Conservation (phyloP, 768 basidiomycete genomes). For the Leccinellum luteum region DNA sequence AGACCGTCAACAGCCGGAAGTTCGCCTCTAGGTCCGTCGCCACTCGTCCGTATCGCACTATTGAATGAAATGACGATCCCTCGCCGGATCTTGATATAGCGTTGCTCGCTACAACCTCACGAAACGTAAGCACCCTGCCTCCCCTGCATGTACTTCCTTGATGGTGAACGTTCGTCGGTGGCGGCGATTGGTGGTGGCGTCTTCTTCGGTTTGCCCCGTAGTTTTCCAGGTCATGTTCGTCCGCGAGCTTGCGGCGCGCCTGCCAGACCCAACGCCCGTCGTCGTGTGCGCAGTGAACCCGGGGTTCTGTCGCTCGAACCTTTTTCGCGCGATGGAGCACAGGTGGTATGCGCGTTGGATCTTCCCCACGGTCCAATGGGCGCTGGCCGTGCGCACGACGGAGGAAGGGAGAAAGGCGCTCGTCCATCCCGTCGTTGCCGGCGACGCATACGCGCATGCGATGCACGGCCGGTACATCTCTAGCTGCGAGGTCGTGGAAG, state of each 20-base stretch:
- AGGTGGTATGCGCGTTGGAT: constrained; percentile 6
- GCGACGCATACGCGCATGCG: neutral
- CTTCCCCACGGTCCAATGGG: neutral
- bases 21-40: constrained; percentile 19
- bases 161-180: neutral
- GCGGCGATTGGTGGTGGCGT: neutral
- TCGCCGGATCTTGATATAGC: neutral
- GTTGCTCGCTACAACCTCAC: constrained; percentile 20
- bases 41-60: neutral
- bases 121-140: constrained; percentile 16
- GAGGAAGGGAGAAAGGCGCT: constrained; percentile 35
- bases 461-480: constrained; percentile 30
- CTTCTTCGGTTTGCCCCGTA: neutral
- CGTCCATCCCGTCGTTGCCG: constrained; percentile 27
- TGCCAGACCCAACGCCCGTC: constrained; percentile 21
- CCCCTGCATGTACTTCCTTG: neutral
- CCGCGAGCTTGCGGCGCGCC: constrained; percentile 27
- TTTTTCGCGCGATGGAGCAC: constrained; percentile 21
- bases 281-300: constrained; percentile 29
- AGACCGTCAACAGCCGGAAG: constrained; percentile 17
- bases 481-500: constrained; percentile 20
- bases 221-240: constrained; percentile 31
- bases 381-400: constrained; percentile 23
- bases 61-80: neutral
- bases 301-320: constrained; percentile 30